Conservation (phyloP, 2,329 filamentous ascomycete species). For the Chaetomiaceae sp. region DNA sequence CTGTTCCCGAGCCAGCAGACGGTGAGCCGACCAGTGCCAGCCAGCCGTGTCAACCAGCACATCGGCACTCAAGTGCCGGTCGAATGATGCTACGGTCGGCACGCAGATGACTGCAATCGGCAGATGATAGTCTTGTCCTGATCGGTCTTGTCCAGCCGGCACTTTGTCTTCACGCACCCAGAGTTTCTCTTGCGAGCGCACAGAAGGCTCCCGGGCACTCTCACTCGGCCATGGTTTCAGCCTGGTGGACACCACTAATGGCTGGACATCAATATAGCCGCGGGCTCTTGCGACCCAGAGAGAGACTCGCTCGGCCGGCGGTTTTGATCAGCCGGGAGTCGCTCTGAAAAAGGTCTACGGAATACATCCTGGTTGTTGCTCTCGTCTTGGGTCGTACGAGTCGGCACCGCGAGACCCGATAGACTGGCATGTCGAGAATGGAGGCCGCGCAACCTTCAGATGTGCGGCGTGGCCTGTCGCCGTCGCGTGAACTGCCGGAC, state of each 20-base stretch:
- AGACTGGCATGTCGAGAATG: too few relatives aligned
- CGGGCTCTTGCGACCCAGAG: background rate
- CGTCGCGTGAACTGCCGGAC: too few relatives aligned
- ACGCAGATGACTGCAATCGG: too few relatives aligned
- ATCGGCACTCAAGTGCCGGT: too few relatives aligned
- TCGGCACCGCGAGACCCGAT: too few relatives aligned
- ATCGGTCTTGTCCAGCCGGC: background rate
- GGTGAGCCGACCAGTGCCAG: too few relatives aligned
- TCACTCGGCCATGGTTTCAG: background rate
- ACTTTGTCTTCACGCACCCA: background rate
- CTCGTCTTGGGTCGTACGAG: too few relatives aligned
- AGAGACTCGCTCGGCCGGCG: background rate
- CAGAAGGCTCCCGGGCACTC: background rate
- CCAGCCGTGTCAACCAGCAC: too few relatives aligned
- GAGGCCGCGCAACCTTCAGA: too few relatives aligned
- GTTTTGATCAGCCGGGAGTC: background rate
- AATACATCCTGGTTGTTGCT: too few relatives aligned
- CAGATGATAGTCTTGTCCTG: background rate
- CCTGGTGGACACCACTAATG: background rate
- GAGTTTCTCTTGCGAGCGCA: background rate
- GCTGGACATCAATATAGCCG: background rate
- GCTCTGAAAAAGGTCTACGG: background rate
- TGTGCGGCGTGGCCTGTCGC: too few relatives aligned
- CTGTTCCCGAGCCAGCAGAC: background rate
- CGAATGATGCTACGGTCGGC: too few relatives aligned